phyloP scores from a whole-genome alignment of 2,329 filamentous ascomycete species.

The Coniochaeta hoffmannii region DNA sequence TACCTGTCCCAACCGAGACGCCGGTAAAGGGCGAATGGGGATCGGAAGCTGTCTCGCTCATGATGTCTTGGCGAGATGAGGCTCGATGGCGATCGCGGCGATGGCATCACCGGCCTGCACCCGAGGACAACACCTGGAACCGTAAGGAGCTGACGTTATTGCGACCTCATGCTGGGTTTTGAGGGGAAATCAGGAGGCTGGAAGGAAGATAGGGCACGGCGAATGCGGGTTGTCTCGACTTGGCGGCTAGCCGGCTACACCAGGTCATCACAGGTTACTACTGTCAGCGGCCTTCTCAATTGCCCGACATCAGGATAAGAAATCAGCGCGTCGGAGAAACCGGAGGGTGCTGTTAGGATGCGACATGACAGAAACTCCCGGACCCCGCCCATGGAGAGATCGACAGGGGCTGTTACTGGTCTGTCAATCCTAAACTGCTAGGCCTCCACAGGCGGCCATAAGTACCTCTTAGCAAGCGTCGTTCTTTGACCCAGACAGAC shows the following conservation, averaged over 20 bases:
- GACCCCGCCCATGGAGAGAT: background rate
- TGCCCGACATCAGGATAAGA: background rate
- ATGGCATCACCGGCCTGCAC: background rate
- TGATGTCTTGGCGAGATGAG: conserved; percentile 6
- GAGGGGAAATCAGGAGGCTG: background rate
- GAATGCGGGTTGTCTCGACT: background rate
- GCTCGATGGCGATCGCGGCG: background rate
- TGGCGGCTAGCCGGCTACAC: background rate
- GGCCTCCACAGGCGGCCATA: background rate
- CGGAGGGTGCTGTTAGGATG: background rate
- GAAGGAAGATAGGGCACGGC: background rate
- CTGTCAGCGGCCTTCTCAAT: background rate
- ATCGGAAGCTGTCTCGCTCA: conserved; percentile 3
- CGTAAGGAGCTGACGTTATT: background rate
- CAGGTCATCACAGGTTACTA: background rate
- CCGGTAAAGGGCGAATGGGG: conserved; percentile 6
- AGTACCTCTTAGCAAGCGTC: background rate
- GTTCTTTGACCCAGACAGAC: background rate
- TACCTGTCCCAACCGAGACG: conserved; percentile 6
- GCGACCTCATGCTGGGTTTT: background rate
- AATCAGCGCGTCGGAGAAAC: background rate
- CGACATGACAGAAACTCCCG: background rate
- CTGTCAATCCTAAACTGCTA: background rate
- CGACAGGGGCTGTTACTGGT: background rate
- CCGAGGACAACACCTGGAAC: background rate